Evolutionary conservation across 1,284 basidiomycete species (phyloP).

Genomic region (Microbotryomycetes sp.): DNA sequence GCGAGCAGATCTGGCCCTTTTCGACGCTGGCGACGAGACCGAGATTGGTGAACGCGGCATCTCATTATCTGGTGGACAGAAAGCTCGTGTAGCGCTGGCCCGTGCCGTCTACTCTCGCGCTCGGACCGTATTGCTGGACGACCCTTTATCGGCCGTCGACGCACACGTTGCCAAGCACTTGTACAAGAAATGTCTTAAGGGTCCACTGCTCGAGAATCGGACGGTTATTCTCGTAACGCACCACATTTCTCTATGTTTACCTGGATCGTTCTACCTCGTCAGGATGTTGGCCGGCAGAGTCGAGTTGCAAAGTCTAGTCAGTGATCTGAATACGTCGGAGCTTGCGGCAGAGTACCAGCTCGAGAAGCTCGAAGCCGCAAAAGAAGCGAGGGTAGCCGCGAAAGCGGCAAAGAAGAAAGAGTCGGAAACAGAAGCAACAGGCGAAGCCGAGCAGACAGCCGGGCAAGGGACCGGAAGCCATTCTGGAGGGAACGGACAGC

Average conservation of each 20-base stretch:
- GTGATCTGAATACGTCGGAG: constrained; percentile 56
- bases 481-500: constrained; percentile 2
- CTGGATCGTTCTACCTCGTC: constrained; percentile 65
- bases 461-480: constrained; percentile 4
- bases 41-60: constrained; percentile 61
- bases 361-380: constrained; percentile 9
- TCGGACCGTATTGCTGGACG: constrained; percentile 41
- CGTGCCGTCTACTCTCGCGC: constrained; percentile 63
- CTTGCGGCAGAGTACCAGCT: constrained; percentile 7
- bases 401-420: constrained; percentile 48
- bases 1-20: constrained; percentile 68
- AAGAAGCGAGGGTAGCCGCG: constrained; percentile 13
- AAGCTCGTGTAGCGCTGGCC: constrained; percentile 76
- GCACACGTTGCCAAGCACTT: constrained; percentile 39
- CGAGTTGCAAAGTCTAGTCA: constrained; percentile 56
- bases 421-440: constrained; percentile 43
- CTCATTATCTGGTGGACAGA: constrained; percentile 47
- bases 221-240: constrained; percentile 33
- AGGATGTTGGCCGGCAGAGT: constrained; percentile 39
- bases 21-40: constrained; percentile 74
- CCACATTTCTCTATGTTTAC: constrained; percentile 64
- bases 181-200: constrained; percentile 52
- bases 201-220: constrained; percentile 19
- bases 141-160: constrained; percentile 56
- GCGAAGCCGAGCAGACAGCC: constrained; percentile 12